Conservation (phyloP, 2,329 filamentous ascomycete species). For the Fusarium nisikadoi region DNA sequence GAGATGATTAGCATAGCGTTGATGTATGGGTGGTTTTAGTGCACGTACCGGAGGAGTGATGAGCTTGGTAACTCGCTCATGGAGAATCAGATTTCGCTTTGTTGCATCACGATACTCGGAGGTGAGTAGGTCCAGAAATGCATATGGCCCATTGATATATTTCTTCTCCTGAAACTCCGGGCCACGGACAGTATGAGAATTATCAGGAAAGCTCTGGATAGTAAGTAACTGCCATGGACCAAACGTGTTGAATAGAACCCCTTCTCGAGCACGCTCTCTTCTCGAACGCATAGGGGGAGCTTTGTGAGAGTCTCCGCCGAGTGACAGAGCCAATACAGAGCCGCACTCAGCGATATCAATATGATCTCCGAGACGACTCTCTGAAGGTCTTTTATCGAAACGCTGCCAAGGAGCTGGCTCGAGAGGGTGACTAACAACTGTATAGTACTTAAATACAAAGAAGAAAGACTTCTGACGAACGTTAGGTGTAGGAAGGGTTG, state of each 20-base stretch:
- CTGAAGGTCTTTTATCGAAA: conserved; percentile 58
- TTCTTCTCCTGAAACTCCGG: conserved; percentile 64
- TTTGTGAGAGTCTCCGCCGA: conserved; percentile 62
- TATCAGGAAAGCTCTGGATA: conserved; percentile 69
- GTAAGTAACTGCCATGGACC: conserved; percentile 69
- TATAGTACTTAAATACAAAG: conserved; percentile 74
- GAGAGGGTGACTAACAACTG: conserved; percentile 65
- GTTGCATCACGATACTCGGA: conserved; percentile 70
- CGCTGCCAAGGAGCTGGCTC: conserved; percentile 69
- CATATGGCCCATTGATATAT: conserved; percentile 70
- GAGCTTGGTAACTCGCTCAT: conserved; percentile 66
- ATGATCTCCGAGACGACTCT: conserved; percentile 57
- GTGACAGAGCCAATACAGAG: conserved; percentile 67
- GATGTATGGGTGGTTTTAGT: background rate
- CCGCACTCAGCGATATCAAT: conserved; percentile 69
- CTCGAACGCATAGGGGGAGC: conserved; percentile 61
- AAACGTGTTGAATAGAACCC: conserved; percentile 67
- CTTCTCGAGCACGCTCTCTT: conserved; percentile 59
- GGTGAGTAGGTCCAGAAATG: conserved; percentile 68
- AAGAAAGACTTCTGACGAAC: conserved; percentile 67
- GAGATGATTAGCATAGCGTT: conserved; percentile 12
- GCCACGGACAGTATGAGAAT: conserved; percentile 64
- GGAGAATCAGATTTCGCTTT: conserved; percentile 67
- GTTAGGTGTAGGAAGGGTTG: conserved; percentile 51
- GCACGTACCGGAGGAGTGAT: conserved; percentile 56